Percentiles rank a stretch among this genome's conserved stretches.
Conservation (phyloP, 768 basidiomycete genomes). For the Mycena kentingensis region DNA sequence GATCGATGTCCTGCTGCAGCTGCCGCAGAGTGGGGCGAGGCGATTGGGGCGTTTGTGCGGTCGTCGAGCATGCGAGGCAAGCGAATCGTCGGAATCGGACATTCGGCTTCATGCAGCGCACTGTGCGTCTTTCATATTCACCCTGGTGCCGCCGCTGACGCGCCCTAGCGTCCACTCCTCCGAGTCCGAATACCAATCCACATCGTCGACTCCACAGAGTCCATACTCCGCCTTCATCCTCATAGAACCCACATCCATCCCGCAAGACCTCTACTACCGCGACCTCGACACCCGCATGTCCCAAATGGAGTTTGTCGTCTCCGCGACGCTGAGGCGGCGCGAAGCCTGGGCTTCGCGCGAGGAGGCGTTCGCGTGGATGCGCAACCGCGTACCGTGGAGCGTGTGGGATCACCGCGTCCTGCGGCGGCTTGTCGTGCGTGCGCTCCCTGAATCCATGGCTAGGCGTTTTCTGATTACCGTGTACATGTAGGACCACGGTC, state of each 20-base stretch:
- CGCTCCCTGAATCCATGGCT: neutral
- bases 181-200: conserved; percentile 32
- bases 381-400: conserved; percentile 47
- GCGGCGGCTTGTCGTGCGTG: conserved; percentile 39
- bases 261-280: conserved; percentile 38
- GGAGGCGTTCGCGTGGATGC: conserved; percentile 45
- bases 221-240: conserved; percentile 43
- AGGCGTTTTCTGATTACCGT: neutral
- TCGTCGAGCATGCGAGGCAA: conserved; percentile 37
- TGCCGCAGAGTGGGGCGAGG: conserved; percentile 40
- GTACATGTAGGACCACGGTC: conserved; percentile 41
- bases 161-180: conserved; percentile 40
- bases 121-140: conserved; percentile 30
- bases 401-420: conserved; percentile 46
- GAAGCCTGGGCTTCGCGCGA: conserved; percentile 43
- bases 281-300: conserved; percentile 40
- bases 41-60: conserved; percentile 36
- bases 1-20: conserved; percentile 27
- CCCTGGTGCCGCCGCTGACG: neutral
- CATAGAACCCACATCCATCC: conserved; percentile 47
- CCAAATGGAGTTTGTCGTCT: conserved; percentile 39
- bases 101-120: conserved; percentile 47
- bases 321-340: conserved; percentile 38
- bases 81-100: conserved; percentile 42
- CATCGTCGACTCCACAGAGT: conserved; percentile 21